These are phyloP conservation scores for Blastobotrys aristatus DNA, from an alignment of 1,139 yeast species.

Conservation along the genomic window DNA sequence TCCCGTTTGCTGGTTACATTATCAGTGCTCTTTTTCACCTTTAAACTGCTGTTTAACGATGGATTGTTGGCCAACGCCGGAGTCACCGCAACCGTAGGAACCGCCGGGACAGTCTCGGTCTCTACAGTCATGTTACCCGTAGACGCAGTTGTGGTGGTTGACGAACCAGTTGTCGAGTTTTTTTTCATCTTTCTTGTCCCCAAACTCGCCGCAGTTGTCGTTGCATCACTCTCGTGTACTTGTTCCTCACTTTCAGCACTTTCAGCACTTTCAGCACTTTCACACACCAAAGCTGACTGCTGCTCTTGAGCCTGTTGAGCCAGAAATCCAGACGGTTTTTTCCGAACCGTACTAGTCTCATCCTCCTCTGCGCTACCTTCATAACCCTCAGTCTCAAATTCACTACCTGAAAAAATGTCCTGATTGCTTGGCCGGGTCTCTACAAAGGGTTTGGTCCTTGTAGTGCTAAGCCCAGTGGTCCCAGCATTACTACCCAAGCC, in stretches of 20 bases:
- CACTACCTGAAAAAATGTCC: slow-evolving; percentile 2
- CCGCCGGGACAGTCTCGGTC: slow-evolving; percentile 40
- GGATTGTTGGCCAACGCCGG: slow-evolving; percentile 20
- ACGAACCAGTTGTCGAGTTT: not conserved
- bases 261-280: not conserved
- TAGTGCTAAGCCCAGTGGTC: not conserved
- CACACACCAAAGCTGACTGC: no score
- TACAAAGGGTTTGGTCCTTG: slow-evolving; percentile 9
- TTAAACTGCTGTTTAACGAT: slow-evolving; percentile 9
- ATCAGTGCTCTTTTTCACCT: slow-evolving; percentile 32
- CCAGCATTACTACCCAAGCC: no score
- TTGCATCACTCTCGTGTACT: not conserved
- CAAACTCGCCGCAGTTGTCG: not conserved
- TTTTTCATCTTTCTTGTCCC: not conserved
- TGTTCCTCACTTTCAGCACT: not conserved
- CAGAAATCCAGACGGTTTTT: no score
- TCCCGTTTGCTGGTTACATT: slow-evolving; percentile 25
- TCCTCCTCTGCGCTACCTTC: slow-evolving; percentile 9
- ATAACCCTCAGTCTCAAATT: slow-evolving; percentile 8
- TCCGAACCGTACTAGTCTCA: not conserved
- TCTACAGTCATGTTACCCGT: slow-evolving; percentile 37
- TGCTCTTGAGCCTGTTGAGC: not conserved
- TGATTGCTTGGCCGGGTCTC: slow-evolving; percentile 6
- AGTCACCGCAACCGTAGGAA: slow-evolving; percentile 33
- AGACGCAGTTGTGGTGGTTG: not conserved